A percentile compares a stretch with the other conserved stretches of the same genome.
phyloP scores from a whole-genome alignment of 306 rosid species.

The Castanea mollissima region DNA sequence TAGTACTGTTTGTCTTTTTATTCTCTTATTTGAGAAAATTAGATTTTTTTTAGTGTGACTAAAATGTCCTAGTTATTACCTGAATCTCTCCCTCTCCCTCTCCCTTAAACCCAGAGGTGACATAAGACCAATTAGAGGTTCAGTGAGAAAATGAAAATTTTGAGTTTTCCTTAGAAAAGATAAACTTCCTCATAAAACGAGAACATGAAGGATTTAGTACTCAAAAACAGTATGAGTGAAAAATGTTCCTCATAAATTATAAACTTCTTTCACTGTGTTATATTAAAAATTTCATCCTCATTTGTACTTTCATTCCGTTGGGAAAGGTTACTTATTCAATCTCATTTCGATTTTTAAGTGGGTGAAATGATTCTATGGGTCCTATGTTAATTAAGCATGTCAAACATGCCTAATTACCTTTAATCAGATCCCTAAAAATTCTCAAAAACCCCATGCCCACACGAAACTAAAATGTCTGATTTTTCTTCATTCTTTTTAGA shows the following conservation, averaged over 20 bases:
- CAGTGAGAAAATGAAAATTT: no score
- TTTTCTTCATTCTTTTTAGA: conserved; percentile 17
- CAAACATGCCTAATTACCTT: conserved; percentile 5
- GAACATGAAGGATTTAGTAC: no score
- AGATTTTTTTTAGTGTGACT: no score
- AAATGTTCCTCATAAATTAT: not conserved
- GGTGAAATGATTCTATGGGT: conserved; percentile 45
- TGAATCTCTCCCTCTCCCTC: no score
- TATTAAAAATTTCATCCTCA: no score
- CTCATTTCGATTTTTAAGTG: conserved; percentile 19
- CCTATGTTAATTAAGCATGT: conserved; percentile 18
- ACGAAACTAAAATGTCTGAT: not conserved
- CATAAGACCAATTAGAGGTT: no score
- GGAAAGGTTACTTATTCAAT: not conserved
- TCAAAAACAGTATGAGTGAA: not conserved
- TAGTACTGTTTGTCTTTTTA: not conserved
- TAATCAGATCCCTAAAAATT: conserved; percentile 43
- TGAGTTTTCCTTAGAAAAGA: no score
- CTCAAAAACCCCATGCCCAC: conserved; percentile 7
- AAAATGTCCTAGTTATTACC: no score
- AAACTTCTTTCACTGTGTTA: not conserved
- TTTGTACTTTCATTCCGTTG: not conserved
- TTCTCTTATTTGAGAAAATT: not conserved
- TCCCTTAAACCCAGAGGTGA: no score
- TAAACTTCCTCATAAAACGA: no score